phyloP scores from a whole-genome alignment of 148 eudicot genomes.

The Heliosperma pusillum region DNA sequence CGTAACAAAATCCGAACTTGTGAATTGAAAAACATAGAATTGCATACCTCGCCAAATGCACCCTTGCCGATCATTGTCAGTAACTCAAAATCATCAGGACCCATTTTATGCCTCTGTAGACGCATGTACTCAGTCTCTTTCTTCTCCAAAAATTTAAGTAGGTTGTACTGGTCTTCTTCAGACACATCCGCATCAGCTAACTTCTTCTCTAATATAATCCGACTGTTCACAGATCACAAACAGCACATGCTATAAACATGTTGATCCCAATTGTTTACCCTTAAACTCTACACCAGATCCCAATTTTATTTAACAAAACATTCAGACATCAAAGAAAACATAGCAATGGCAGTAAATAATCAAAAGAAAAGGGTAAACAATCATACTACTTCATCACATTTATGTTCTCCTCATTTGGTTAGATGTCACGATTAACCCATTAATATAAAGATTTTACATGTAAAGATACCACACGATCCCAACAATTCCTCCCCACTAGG shows the following conservation, averaged over 20 bases:
- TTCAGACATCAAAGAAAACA: slow-evolving; percentile 3
- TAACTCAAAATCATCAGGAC: slow-evolving; percentile 89
- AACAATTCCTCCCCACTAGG: background rate
- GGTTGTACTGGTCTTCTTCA: slow-evolving; percentile 87
- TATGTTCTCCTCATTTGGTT: no score
- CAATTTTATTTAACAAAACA: slow-evolving; percentile 4
- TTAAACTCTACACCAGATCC: background rate
- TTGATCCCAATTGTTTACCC: background rate
- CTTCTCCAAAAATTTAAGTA: slow-evolving; percentile 86
- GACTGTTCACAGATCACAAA: slow-evolving; percentile 43
- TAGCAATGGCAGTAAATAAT: background rate
- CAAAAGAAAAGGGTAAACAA: background rate
- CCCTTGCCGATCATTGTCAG: slow-evolving; percentile 98
- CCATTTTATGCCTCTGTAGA: slow-evolving; percentile 96
- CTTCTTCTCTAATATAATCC: slow-evolving; percentile 69
- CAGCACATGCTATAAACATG: slow-evolving; percentile 1
- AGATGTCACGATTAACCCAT: background rate
- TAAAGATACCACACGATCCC: background rate
- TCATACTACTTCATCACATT: background rate
- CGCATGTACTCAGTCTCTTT: slow-evolving; percentile 98
- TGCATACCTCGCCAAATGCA: slow-evolving; percentile 95
- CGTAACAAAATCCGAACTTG: slow-evolving; percentile 6
- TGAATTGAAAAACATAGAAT: slow-evolving; percentile 3
- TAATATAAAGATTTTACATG: background rate
- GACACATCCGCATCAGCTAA: slow-evolving; percentile 95